Evolutionary conservation across 371 early-diverging fungal species (phyloP).

Genomic region (Lichtheimia ornata): DNA sequence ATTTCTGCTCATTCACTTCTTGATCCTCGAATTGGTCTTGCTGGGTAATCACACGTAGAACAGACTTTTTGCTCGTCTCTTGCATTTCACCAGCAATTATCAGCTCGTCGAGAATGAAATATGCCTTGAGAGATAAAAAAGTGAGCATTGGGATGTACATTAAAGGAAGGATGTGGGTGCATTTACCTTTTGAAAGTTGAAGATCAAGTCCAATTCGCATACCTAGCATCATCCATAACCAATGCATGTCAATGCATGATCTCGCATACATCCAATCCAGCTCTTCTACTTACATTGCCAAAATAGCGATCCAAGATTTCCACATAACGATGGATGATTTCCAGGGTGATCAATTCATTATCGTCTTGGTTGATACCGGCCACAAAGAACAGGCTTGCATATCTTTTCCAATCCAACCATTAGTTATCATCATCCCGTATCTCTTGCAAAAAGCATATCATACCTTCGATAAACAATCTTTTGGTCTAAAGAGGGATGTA

Average conservation of each 20-base stretch:
- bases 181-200: slow-evolving; percentile 80
- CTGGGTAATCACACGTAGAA: slow-evolving; percentile 72
- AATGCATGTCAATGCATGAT: not conserved
- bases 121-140: slow-evolving; percentile 53
- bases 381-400: slow-evolving; percentile 94
- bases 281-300: slow-evolving; percentile 74
- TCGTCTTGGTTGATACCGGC: slow-evolving; percentile 88
- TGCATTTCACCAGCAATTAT: slow-evolving; percentile 83
- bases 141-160: too few relatives aligned
- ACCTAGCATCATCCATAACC: slow-evolving; percentile 46
- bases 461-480: slow-evolving; percentile 88
- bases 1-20: slow-evolving; percentile 64
- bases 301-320: slow-evolving; percentile 97
- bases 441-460: not conserved
- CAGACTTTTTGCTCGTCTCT: slow-evolving; percentile 81
- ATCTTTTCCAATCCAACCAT: slow-evolving; percentile 53
- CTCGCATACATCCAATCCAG: not conserved
- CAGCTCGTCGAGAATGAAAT: slow-evolving; percentile 84
- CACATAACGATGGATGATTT: slow-evolving; percentile 97
- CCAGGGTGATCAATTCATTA: slow-evolving; percentile 92
- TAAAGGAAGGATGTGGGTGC: not conserved
- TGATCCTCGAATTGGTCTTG: slow-evolving; percentile 77
- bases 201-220: slow-evolving; percentile 88
- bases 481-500: slow-evolving; percentile 59
- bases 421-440: not conserved